Base-by-base conservation (phyloP, 2,329 filamentous ascomycete genomes). In the Fusarium abutilonis region DNA sequence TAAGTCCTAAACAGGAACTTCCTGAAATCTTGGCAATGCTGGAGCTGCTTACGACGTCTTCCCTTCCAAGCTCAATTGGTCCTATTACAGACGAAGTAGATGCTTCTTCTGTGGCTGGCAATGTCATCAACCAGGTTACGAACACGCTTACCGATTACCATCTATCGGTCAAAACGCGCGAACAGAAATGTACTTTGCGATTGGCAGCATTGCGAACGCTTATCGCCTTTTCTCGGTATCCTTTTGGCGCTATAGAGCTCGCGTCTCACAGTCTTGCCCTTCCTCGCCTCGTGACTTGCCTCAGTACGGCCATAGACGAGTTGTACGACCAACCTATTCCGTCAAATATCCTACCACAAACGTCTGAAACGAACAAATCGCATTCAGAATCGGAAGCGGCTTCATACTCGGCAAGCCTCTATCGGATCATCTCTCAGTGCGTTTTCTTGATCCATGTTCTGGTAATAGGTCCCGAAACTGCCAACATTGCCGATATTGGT, bases 211-310 rank as follows among this genome's bases (percentile, higher is more conserved):
- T 89, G 36, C 79, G 80, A 41, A 82, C 86, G 2, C 76, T 89
- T 13, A 78, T 82, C n/a, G 79, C 83, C 2, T 88, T 93, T 71
- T 83, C 86, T 2, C 77, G 80, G 6, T 85, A 85, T n/a, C 76
- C 82, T 0, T 86, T 90, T 68, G 89, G 89, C 9, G 83, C 84
- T 2, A 73, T 80, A 21, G 84, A 90, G 41, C 82, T 97, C 9
- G 89, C 89, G 0, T 77, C 79, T 6, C 90, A 95, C 73, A 83
- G 84, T 4, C 85, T 83, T 36, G 87, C 87, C 11, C 85, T 96
- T 14, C 92, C 91, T 1, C 86, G 91, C 4, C 78, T 97, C 0
- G 88, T 96, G 23, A 85, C 87, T 23, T 86, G 90, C 4, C 73
- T 86, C 13, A 80, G 78, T 46, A 77, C 75, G 40, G 86, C 93